Conservation (phyloP, 441 rosid genomes). For the Pelargonium citronellum region DNA sequence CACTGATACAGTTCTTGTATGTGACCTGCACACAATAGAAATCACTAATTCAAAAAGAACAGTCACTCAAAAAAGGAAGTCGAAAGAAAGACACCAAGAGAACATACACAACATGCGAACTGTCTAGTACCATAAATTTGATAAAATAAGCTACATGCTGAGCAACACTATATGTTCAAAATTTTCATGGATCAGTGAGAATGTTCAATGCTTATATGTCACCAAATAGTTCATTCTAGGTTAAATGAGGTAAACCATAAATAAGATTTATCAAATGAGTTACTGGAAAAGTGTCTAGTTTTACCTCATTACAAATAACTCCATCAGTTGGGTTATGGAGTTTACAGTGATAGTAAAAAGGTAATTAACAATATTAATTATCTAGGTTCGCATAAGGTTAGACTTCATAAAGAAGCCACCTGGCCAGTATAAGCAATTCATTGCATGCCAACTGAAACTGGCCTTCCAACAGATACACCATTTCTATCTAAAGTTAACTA, state of each 20-base stretch:
- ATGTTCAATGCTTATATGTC: neutral
- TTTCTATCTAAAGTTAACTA: no score
- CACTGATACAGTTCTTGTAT: slow-evolving; percentile 46
- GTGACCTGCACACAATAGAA: slow-evolving; percentile 49
- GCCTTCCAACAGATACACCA: no score
- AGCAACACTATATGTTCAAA: neutral
- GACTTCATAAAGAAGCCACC: neutral
- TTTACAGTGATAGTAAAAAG: neutral
- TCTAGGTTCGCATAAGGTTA: neutral
- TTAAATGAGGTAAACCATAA: neutral
- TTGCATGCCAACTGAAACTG: no score
- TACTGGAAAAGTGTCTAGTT: neutral
- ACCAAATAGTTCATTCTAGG: neutral
- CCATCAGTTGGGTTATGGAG: neutral
- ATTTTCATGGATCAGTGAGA: neutral
- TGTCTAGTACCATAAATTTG: neutral
- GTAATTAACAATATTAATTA: neutral
- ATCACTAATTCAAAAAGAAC: slow-evolving; percentile 2
- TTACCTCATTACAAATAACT: neutral
- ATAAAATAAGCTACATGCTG: neutral
- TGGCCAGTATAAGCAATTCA: no score
- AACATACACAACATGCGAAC: neutral
- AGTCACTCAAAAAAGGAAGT: neutral
- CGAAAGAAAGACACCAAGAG: neutral
- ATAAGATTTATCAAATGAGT: neutral